Evolutionary conservation across 2,329 filamentous ascomycete genomes (phyloP), one percentile per base, ranked within the genome.

Genomic region (Penicillium griseofulvum): DNA sequence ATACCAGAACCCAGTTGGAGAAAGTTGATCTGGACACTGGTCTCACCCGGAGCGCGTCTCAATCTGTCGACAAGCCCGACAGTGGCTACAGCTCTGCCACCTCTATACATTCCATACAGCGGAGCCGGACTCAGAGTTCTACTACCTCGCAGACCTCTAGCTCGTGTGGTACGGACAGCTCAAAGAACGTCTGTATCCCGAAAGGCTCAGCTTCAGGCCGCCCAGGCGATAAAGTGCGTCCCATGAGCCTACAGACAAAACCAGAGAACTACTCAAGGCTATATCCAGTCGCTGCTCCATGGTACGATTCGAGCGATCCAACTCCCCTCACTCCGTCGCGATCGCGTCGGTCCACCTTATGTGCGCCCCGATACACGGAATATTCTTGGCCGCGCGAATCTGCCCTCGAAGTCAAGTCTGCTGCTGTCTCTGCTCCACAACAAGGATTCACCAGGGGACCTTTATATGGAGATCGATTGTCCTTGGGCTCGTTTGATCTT

Each of bases 21-120:
- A 63, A 65, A 38, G 42, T 31, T 38, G 47, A 55, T 24, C 34
- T 48, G 19, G 58, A 61, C 16, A 24, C 43, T 17, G 46, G 47
- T 34, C 45, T 56, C 29, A 55, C 59, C 28, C 62, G 56, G 41
- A 67, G 60, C 33, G 55, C 55, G 4, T 57, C 63, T 33, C 62
- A 52, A 19, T 65, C 68, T 5, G 61, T 69, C 34, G 66, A 59
- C 50, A 73, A 74, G 49, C 65, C 64, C 12, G 73, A 75, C 52
- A 74, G 72, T 49, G 73, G 73, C 19, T 75, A 75, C 52, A 74
- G 71, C 52, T 74, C 72, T 31, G 68, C 69, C 12, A 65, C 68
- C 9, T 74, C 72, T 1, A 50, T 68, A 17, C 63, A 63, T 41
- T 73, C 69, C 11, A 46, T 65, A 37, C 67, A 64, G 17, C 60